Evolutionary conservation across 352 stramenopile species (phyloP).

Genomic region (Aphanomyces cochlioides): DNA sequence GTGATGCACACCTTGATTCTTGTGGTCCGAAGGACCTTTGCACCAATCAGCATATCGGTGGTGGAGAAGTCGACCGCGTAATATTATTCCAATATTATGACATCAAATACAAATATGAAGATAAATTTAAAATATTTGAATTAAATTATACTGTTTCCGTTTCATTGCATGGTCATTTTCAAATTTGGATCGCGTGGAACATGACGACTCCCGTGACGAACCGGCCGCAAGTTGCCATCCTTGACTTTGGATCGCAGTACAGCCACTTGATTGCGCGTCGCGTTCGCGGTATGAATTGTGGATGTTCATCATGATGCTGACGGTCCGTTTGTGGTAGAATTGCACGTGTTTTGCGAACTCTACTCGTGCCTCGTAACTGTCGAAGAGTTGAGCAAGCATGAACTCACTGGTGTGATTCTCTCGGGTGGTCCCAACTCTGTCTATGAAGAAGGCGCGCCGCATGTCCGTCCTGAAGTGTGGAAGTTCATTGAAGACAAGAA

Average conservation of each 20-base stretch:
- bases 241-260: constrained; percentile 99
- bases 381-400: constrained; percentile 90
- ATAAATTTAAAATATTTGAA: background rate
- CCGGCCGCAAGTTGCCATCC: constrained; percentile 96
- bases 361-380: constrained; percentile 96
- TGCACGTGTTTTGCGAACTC: constrained; percentile 99
- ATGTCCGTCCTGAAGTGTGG: constrained; percentile 94
- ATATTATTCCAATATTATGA: constrained; percentile 14
- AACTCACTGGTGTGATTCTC: constrained; percentile 97
- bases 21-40: background rate
- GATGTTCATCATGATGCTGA: background rate
- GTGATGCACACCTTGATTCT: background rate
- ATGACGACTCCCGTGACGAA: constrained; percentile 70
- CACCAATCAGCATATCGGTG: constrained; percentile 17
- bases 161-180: constrained; percentile 28
- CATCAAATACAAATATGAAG: background rate
- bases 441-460: constrained; percentile 94
- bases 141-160: background rate
- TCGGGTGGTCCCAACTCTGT: constrained; percentile 95
- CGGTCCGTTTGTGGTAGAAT: constrained; percentile 54
- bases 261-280: constrained; percentile 98
- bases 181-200: constrained; percentile 19
- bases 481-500: constrained; percentile 94
- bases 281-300: constrained; percentile 74
- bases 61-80: constrained; percentile 12